Evolutionary conservation across 495 filamentous ascomycete species (phyloP).

Genomic region (Corynascus novoguineensis): DNA sequence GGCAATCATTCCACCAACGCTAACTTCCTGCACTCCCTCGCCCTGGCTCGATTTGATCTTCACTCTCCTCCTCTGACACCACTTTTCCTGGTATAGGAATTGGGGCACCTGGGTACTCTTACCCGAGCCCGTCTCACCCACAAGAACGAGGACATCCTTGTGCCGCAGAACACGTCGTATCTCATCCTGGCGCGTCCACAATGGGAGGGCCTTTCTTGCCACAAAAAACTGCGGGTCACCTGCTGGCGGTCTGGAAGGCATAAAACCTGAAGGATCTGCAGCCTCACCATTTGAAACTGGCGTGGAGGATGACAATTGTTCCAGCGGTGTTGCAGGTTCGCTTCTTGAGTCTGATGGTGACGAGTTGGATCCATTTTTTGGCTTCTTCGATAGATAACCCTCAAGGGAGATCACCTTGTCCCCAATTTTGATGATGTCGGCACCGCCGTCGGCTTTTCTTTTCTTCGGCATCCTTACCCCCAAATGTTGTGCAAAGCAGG

Average conservation of each 20-base stretch:
- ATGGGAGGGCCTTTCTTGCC: slow-evolving; percentile 61
- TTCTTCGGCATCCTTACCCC: slow-evolving; percentile 28
- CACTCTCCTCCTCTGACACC: slow-evolving; percentile 60
- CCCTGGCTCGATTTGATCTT: slow-evolving; percentile 38
- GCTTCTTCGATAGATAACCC: slow-evolving; percentile 36
- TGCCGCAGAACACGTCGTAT: slow-evolving; percentile 61
- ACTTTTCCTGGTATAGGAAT: slow-evolving; percentile 72
- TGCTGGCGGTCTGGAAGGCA: not conserved
- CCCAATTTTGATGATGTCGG: slow-evolving; percentile 32
- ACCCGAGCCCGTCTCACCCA: slow-evolving; percentile 92
- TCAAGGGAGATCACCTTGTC: slow-evolving; percentile 38
- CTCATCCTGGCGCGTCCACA: slow-evolving; percentile 66
- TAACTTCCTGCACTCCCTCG: slow-evolving; percentile 41
- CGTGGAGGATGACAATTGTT: not conserved
- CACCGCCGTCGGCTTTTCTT: slow-evolving; percentile 16
- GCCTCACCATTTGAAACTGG: slow-evolving; percentile 5
- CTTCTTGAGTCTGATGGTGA: not conserved
- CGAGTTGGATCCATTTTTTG: slow-evolving; percentile 17
- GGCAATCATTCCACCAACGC: slow-evolving; percentile 80
- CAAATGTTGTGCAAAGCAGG: no score
- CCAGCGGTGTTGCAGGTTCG: not conserved
- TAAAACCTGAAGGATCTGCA: not conserved
- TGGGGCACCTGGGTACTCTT: slow-evolving; percentile 97
- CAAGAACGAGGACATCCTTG: slow-evolving; percentile 74
- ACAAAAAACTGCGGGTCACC: slow-evolving; percentile 33